Percentiles rank a stretch among this genome's conserved stretches.
Conservation (phyloP, 768 basidiomycete genomes). For the Suillus lakei region DNA sequence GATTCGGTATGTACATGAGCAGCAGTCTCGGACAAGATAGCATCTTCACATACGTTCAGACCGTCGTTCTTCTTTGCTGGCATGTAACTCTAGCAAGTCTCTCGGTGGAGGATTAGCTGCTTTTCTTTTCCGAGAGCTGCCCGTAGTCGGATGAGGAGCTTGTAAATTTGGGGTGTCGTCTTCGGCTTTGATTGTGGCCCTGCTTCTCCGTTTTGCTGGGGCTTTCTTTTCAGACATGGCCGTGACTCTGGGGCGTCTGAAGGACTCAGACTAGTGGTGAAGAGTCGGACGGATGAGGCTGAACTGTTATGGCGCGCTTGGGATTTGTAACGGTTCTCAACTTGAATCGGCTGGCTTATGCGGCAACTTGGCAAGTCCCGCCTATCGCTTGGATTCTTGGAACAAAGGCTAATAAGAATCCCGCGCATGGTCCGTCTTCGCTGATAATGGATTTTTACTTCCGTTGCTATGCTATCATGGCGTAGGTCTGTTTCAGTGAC, state of each 20-base stretch:
- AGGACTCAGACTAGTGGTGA: constrained; percentile 14
- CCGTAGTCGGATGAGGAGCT: constrained; percentile 12
- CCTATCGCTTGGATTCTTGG: neutral
- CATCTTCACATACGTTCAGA: constrained; percentile 28
- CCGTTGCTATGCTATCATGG: constrained; percentile 1
- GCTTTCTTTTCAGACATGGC: constrained; percentile 34
- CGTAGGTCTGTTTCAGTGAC: neutral
- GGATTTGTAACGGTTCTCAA: constrained; percentile 5
- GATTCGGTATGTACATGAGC: constrained; percentile 15
- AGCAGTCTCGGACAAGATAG: constrained; percentile 3
- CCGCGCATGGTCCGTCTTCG: neutral
- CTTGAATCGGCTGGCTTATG: constrained; percentile 20
- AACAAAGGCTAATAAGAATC: neutral
- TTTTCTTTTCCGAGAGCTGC: constrained; percentile 32
- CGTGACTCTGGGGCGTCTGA: constrained; percentile 12
- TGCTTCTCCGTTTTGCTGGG: constrained; percentile 24
- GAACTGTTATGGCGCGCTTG: constrained; percentile 34
- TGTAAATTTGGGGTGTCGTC: constrained; percentile 12
- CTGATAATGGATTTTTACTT: neutral
- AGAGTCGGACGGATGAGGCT: constrained; percentile 18
- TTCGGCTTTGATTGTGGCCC: constrained; percentile 11
- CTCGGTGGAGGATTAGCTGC: constrained; percentile 12
- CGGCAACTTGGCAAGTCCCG: constrained; percentile 3
- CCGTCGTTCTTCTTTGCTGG: constrained; percentile 28
- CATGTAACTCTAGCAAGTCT: constrained; percentile 16